Percentiles rank a stretch among this genome's conserved stretches.
Conservation (phyloP, 768 basidiomycete species). For the Ephemerocybe angulata region DNA sequence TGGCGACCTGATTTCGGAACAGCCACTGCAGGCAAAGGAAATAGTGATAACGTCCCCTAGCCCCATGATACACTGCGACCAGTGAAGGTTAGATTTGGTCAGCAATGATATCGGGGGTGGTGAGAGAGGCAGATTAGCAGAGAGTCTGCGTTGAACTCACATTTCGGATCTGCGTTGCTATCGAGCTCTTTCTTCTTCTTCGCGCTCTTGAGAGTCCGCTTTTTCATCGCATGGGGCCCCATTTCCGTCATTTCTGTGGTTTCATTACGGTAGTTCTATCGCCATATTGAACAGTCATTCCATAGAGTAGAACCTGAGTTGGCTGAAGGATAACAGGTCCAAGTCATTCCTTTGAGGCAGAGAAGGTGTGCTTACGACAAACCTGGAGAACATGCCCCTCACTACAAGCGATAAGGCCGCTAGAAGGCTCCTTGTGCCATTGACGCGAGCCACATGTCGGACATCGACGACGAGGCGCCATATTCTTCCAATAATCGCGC, state of each 20-base stretch:
- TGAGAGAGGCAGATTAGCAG: not conserved
- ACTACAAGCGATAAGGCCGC: constrained; percentile 79
- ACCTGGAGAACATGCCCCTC: constrained; percentile 93
- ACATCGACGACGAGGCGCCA: constrained; percentile 67
- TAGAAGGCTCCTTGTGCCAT: constrained; percentile 84
- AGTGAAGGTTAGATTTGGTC: not conserved
- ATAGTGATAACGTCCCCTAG: constrained; percentile 72
- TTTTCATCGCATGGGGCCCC: constrained; percentile 59
- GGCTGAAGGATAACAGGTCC: no score
- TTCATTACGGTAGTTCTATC: constrained; percentile 88
- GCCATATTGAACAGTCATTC: not conserved
- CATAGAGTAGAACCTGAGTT: no score
- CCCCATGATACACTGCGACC: constrained; percentile 75
- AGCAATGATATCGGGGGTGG: not conserved
- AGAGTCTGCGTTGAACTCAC: constrained; percentile 29
- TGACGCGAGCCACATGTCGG: constrained; percentile 76
- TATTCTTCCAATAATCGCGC: no score
- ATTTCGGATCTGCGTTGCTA: constrained; percentile 56
- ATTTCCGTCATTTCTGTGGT: constrained; percentile 63
- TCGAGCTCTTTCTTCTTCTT: constrained; percentile 47
- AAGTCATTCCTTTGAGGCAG: constrained; percentile 4
- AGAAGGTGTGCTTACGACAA: constrained; percentile 13
- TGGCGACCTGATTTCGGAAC: constrained; percentile 68
- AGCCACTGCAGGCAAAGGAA: constrained; percentile 83
- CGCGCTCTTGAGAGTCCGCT: constrained; percentile 59